Evolutionary conservation across 2,329 filamentous ascomycete genomes (phyloP).

Genomic region (Canariomyces notabilis): DNA sequence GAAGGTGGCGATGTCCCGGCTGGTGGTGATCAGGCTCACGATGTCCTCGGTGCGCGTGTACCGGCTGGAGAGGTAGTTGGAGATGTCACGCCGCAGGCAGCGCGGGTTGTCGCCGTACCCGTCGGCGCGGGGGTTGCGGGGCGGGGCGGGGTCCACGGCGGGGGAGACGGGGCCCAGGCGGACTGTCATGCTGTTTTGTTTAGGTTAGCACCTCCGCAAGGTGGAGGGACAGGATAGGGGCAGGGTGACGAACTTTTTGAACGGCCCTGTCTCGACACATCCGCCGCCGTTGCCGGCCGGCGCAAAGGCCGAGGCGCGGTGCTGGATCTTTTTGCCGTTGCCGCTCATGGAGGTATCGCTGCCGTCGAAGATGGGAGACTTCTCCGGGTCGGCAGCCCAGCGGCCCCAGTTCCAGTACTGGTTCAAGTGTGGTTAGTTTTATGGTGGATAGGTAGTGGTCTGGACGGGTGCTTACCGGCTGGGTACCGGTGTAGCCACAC

Average conservation of each 20-base stretch:
- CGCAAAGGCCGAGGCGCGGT: slow-evolving; percentile 24
- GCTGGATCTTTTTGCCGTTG: slow-evolving; percentile 36
- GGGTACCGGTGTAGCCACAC: slow-evolving; percentile 38
- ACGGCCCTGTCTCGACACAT: slow-evolving; percentile 46
- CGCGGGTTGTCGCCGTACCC: slow-evolving; percentile 41
- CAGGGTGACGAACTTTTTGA: slow-evolving; percentile 37
- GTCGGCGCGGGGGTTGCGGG: slow-evolving; percentile 29
- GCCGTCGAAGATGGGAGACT: slow-evolving; percentile 52
- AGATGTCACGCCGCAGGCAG: slow-evolving; percentile 40
- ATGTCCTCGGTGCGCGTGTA: slow-evolving; percentile 28
- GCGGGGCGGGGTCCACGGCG: slow-evolving; percentile 26
- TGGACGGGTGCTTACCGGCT: slow-evolving; percentile 29
- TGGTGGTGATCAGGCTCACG: slow-evolving; percentile 34
- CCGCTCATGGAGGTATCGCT: slow-evolving; percentile 46
- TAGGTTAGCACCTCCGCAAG: too few relatives aligned
- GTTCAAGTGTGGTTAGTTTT: slow-evolving; percentile 4
- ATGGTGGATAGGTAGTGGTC: not conserved
- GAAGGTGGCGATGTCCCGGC: slow-evolving; percentile 36
- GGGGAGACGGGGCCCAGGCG: slow-evolving; percentile 34
- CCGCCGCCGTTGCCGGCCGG: slow-evolving; percentile 52
- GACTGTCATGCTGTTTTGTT: slow-evolving; percentile 30
- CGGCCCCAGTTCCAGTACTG: slow-evolving; percentile 50
- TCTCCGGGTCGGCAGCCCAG: slow-evolving; percentile 39
- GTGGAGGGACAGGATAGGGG: not conserved
- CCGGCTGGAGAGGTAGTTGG: slow-evolving; percentile 27